Evolutionary conservation across 1,139 yeast species (phyloP).

Genomic region (Taphrina communis): DNA sequence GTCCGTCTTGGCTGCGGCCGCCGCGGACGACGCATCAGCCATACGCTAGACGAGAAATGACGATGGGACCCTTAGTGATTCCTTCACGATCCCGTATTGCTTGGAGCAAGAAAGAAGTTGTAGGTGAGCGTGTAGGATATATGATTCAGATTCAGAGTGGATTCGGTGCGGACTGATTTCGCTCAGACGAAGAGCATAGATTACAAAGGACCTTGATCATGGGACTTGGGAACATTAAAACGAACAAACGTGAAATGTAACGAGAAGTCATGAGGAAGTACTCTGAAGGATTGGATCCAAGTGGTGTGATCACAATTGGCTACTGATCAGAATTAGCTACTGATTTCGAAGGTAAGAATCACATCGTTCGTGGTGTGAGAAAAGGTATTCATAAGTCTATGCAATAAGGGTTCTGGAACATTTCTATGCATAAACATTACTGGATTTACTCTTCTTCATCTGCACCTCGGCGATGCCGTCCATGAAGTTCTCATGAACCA

Average conservation of each 20-base stretch:
- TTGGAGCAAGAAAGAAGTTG: too few species aligned
- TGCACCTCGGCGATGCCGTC: constrained; percentile 98
- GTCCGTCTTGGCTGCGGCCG: not conserved
- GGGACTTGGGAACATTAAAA: too few species aligned
- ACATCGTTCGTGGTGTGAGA: not conserved
- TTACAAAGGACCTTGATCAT: not conserved
- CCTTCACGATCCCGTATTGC: too few species aligned
- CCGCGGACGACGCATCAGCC: too few species aligned
- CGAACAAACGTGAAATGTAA: too few species aligned
- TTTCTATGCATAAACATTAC: constrained; percentile 84
- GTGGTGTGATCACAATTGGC: too few species aligned
- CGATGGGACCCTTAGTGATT: too few species aligned
- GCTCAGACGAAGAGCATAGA: not conserved
- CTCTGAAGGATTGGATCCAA: not conserved
- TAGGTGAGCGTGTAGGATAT: too few species aligned
- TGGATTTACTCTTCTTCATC: constrained; percentile 93
- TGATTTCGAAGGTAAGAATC: not conserved
- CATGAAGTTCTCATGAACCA: constrained; percentile 96
- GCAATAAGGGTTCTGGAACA: not conserved
- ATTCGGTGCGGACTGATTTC: not conserved
- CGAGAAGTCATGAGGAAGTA: not conserved
- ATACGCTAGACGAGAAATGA: too few species aligned
- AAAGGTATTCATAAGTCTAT: not conserved
- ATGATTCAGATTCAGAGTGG: too few species aligned
- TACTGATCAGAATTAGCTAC: constrained; percentile 1